Conservation (phyloP, 768 basidiomycete genomes). For the Russula sp. region DNA sequence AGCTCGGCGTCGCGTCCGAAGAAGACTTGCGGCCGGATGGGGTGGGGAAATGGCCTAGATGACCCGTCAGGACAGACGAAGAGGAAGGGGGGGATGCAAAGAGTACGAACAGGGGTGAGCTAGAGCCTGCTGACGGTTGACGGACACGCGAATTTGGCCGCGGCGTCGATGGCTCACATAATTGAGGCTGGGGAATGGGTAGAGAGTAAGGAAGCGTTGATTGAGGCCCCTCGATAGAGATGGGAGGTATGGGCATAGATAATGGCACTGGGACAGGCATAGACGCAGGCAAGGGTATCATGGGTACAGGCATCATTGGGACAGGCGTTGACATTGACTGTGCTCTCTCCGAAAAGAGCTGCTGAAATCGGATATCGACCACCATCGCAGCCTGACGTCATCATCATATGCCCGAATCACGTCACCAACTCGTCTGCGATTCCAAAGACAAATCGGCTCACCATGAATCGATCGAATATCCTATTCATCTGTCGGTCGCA, state of each 20-base stretch:
- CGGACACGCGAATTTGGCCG: not conserved
- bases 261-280: not conserved
- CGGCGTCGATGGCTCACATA: not conserved
- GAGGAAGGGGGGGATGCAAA: not conserved
- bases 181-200: not conserved
- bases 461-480: constrained; percentile 13
- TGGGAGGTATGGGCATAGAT: not conserved
- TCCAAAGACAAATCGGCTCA: not conserved
- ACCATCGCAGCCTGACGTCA: constrained; percentile 1
- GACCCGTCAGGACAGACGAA: not conserved
- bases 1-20: constrained; percentile 17
- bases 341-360: constrained; percentile 3
- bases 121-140: not conserved
- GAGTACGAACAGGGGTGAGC: constrained; percentile 1
- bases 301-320: not conserved
- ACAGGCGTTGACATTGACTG: not conserved
- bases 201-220: not conserved
- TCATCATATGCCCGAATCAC: not conserved
- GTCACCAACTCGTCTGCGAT: not conserved
- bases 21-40: constrained; percentile 10
- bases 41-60: constrained; percentile 4
- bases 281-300: not conserved
- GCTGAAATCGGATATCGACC: constrained; percentile 10
- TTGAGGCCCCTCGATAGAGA: not conserved
- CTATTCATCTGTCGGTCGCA: constrained; percentile 14